Evolutionary conservation across 2,329 filamentous ascomycete species (phyloP), one percentile per base, ranked within the genome.

Genomic region (Sphaerulina vaccinii): DNA sequence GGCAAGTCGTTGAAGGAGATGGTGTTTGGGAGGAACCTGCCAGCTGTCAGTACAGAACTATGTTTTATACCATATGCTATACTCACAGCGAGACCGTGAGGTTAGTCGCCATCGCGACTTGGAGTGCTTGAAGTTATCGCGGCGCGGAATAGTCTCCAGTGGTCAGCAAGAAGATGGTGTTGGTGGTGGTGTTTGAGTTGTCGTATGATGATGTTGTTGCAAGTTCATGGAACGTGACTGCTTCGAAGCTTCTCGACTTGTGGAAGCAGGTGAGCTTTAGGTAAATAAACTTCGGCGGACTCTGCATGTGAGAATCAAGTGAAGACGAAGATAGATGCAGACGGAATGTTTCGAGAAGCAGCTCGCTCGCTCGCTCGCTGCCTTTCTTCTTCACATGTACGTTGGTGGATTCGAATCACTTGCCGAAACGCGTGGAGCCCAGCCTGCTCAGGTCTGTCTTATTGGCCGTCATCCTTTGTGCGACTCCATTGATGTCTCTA

Each of bases 21-120:
- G 35, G 92, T 97, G 70, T 95, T 91, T 27, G 92, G 92, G 29
- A 96, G 81, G 68, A 96, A 96, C 51, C 91, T 96, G 67, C 2
- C 11, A 5, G 10, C 15, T 13, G 46, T 49, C 15, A 41, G 24
- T 13, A 35, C 8, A 36, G 27, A 36, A 6, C 18, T 3, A 1
- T 18, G 19, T 16, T 1, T 8, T 29, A 36, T 23, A 15, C n/a
- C 16, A 13, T 16, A 15, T 6, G 15, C 1, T 16, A 8, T 3
- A 65, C 67, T 65, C 60, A 70, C 67, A 70, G 62, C 41, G 65
- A 61, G 15, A 67, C 64, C 15, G 58, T 59, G 39, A 66, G 51
- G 15, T 64, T 67, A 52, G 63, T 63, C 38, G 62, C 60, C 63
- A 65, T 64, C 27, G 43, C 40, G 46, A 47, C 36, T 19, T n/a